phyloP scores from a whole-genome alignment of 768 basidiomycete genomes.

The Basidioascus undulatus region DNA sequence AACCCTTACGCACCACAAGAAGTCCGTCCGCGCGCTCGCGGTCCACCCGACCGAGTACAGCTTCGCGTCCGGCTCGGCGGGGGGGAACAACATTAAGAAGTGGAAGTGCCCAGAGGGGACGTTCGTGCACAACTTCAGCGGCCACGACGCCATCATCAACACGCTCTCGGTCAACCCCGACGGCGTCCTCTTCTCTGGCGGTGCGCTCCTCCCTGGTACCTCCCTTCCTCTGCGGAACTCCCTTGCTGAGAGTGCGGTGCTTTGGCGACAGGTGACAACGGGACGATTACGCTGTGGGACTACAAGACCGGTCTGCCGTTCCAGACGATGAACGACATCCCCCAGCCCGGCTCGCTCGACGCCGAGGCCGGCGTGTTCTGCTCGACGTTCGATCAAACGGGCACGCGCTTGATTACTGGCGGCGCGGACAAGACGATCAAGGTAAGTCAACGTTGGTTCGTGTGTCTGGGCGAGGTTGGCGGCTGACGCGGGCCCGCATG shows the following conservation, averaged over 20 bases:
- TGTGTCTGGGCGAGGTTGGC: no score
- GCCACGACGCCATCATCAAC: slow-evolving; percentile 95
- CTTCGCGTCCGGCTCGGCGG: slow-evolving; percentile 83
- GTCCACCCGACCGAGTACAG: slow-evolving; percentile 92
- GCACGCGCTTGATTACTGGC: slow-evolving; percentile 46
- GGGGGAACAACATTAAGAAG: slow-evolving; percentile 99
- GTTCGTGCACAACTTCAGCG: slow-evolving; percentile 89
- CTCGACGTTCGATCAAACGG: slow-evolving; percentile 88
- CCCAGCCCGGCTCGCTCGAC: slow-evolving; percentile 92
- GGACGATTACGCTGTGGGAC: slow-evolving; percentile 75
- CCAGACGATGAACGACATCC: slow-evolving; percentile 77
- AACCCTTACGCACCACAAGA: slow-evolving; percentile 98
- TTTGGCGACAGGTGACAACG: slow-evolving; percentile 52
- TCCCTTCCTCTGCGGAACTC: not conserved
- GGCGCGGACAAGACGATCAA: slow-evolving; percentile 99
- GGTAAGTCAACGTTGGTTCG: no score
- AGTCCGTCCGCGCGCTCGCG: slow-evolving; percentile 78
- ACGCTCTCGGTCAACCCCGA: slow-evolving; percentile 80
- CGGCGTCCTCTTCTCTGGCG: slow-evolving; percentile 91
- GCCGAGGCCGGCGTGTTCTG: slow-evolving; percentile 93
- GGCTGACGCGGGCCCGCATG: no score
- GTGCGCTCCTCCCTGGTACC: slow-evolving; percentile 22
- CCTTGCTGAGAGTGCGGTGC: not conserved
- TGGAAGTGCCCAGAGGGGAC: slow-evolving; percentile 95
- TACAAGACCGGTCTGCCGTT: slow-evolving; percentile 83